Percentiles rank a stretch among this genome's conserved stretches.
Conservation (phyloP, 78 protist species). For the Paratrimastix pyriformis region DNA sequence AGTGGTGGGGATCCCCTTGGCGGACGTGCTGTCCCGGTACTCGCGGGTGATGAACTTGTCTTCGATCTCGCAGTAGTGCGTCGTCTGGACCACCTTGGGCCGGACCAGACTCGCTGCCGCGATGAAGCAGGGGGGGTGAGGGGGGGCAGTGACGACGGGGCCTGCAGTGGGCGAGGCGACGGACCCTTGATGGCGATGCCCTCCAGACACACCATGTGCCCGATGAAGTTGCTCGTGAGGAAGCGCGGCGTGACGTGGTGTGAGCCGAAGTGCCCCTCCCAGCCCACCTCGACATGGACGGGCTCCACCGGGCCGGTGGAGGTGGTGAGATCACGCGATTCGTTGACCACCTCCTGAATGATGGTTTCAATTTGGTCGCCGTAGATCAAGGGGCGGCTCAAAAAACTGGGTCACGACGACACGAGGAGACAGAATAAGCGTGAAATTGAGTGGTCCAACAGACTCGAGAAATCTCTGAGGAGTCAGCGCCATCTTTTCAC, state of each 20-base stretch:
- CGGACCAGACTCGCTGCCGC: not conserved
- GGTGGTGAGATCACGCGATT: too few species aligned
- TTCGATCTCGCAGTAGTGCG: constrained; percentile 84
- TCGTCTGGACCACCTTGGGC: constrained; percentile 72
- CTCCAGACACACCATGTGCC: constrained; percentile 72
- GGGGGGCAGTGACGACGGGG: not conserved
- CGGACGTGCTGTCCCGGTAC: constrained; percentile 68
- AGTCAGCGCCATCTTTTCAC: too few species aligned
- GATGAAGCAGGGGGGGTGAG: not conserved
- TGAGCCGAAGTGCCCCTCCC: too few species aligned
- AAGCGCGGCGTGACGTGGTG: constrained; percentile 89
- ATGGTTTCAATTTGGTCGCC: too few species aligned
- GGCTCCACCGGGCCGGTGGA: too few species aligned
- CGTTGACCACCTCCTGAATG: too few species aligned
- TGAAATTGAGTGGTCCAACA: too few species aligned
- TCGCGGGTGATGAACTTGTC: not conserved
- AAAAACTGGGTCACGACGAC: too few species aligned
- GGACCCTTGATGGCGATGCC: constrained; percentile 92
- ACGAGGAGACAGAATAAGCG: too few species aligned
- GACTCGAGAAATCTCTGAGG: too few species aligned
- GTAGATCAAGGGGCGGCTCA: too few species aligned
- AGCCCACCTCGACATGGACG: too few species aligned
- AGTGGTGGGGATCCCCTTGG: constrained; percentile 43
- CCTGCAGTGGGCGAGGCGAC: not conserved
- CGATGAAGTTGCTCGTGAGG: constrained; percentile 56